Base-by-base conservation (phyloP, 2,329 filamentous ascomycete genomes). In the Diaporthe ampelina region DNA sequence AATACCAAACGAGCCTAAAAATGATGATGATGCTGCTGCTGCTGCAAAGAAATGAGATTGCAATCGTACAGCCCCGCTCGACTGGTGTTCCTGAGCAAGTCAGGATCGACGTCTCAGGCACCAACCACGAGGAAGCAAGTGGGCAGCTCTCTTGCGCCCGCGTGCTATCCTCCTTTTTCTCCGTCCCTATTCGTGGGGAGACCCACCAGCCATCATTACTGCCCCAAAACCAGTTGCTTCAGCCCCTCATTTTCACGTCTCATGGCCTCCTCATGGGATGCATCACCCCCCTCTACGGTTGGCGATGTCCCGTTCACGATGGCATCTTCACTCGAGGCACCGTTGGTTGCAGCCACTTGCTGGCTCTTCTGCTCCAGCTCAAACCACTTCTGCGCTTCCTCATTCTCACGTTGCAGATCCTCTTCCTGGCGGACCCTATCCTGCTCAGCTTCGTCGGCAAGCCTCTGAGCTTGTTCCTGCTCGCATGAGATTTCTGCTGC, bases 391-490 rank as follows among this genome's bases (percentile, higher is more conserved):
- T 81, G 81, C 17, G 83, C 82, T 78, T 81, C 80, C 78, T 84
- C 83, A 70, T 85, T 84, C 74, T 83, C 81, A 56, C 78, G 79
- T 74, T 82, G 80, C 48, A 84, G 78, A n/a, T 81, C 82, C 68
- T 80, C 80, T 74, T 84, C 82, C 58, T 83, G 79, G 61, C 81
- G 74, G 72, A 76, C 45, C 72, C 82, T 80, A 76, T 79, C 78
- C 65, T 79, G 77, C 69, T 81, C 81, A 61, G 83, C 85, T 75
- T 88, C 87, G 67, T 88, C 88, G 72, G 88, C 87, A 29, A 88
- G 81, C 73, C 87, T 82, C 77, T 89, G 85, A 1, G 87, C 88
- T 77, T 90, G 88, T 77, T 90, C 88, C 75, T 89, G 88, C 81
- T 90, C 88, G 56, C 84, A 83, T 79, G 87, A 81, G 19, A 89